phyloP scores from a whole-genome alignment of 2,329 filamentous ascomycete genomes.

The Phaeosphaeriaceae sp. region DNA sequence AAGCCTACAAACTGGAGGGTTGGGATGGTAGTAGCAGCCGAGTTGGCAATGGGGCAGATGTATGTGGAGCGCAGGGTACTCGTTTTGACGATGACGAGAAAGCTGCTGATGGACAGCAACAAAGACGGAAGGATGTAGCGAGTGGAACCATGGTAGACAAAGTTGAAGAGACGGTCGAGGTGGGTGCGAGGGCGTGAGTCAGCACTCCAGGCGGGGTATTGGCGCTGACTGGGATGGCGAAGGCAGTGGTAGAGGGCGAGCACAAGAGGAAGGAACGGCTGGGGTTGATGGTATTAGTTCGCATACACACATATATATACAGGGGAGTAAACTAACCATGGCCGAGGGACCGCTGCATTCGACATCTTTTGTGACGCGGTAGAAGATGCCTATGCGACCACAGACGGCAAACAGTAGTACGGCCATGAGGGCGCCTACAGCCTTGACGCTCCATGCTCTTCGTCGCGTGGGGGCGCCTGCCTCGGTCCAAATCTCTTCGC shows the following conservation, averaged over 20 bases:
- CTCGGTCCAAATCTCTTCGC: conserved; percentile 37
- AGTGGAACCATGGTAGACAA: conserved; percentile 35
- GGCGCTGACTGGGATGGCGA: conserved; percentile 32
- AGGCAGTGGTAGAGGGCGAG: conserved; percentile 40
- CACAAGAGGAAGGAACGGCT: conserved; percentile 42
- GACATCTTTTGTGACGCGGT: conserved; percentile 35
- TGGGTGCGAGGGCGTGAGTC: conserved; percentile 27
- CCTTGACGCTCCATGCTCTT: conserved; percentile 23
- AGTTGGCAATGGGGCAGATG: conserved; percentile 39
- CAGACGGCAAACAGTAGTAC: conserved; percentile 39
- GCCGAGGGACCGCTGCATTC: conserved; percentile 42
- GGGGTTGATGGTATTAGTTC: conserved; percentile 16
- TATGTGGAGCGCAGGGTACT: conserved; percentile 38
- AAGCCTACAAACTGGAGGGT: conserved; percentile 40
- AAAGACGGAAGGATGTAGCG: conserved; percentile 42
- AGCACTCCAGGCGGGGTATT: conserved; percentile 38
- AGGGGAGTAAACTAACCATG: conserved; percentile 18
- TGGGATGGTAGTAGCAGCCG: conserved; percentile 31
- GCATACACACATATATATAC: background rate
- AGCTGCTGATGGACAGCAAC: conserved; percentile 39
- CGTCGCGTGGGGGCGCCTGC: conserved; percentile 22
- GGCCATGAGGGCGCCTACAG: conserved; percentile 32
- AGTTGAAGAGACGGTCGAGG: conserved; percentile 34
- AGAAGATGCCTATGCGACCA: conserved; percentile 39
- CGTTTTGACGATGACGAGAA: conserved; percentile 38